Evolutionary conservation across 2,329 filamentous ascomycete genomes (phyloP).

Genomic region (Huntiella abstrusa): DNA sequence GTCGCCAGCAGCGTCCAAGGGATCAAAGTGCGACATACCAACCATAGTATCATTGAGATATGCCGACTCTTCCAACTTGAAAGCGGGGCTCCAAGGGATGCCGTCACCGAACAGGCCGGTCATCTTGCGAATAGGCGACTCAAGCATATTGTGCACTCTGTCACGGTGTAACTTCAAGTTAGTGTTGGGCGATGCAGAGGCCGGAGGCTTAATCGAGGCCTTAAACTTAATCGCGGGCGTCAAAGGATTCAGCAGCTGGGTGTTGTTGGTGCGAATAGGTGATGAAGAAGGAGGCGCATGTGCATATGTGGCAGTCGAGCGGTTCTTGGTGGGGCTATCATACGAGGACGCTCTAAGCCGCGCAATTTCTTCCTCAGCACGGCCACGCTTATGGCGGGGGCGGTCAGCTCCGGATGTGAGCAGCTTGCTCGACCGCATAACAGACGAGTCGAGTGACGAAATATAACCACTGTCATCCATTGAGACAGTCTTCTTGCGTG

Average conservation of each 20-base stretch:
- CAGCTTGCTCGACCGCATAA: slow-evolving; percentile 47
- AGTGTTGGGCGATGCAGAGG: slow-evolving; percentile 81
- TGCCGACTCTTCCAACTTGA: slow-evolving; percentile 39
- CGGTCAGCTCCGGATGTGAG: slow-evolving; percentile 64
- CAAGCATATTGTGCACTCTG: slow-evolving; percentile 61
- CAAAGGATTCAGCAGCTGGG: slow-evolving; percentile 51
- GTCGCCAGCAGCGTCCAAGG: slow-evolving; percentile 29
- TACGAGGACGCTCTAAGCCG: slow-evolving; percentile 83
- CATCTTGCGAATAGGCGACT: slow-evolving; percentile 46
- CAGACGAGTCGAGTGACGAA: slow-evolving; percentile 86
- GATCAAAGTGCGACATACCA: slow-evolving; percentile 35
- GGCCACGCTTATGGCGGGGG: slow-evolving; percentile 68
- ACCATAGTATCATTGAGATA: slow-evolving; percentile 25
- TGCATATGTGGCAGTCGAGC: slow-evolving; percentile 26
- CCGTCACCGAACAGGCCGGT: slow-evolving; percentile 24
- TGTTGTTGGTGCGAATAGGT: slow-evolving; percentile 39
- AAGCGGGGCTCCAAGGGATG: slow-evolving; percentile 41
- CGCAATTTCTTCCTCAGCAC: slow-evolving; percentile 89
- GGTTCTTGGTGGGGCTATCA: slow-evolving; percentile 66
- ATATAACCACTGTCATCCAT: slow-evolving; percentile 94
- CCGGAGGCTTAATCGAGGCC: slow-evolving; percentile 34
- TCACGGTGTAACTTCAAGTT: slow-evolving; percentile 78
- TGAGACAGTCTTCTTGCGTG: slow-evolving; percentile 54
- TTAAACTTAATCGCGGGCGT: slow-evolving; percentile 75
- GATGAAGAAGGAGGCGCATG: slow-evolving; percentile 45